Conservation (phyloP, 768 basidiomycete genomes). For the Dendrothele bispora region DNA sequence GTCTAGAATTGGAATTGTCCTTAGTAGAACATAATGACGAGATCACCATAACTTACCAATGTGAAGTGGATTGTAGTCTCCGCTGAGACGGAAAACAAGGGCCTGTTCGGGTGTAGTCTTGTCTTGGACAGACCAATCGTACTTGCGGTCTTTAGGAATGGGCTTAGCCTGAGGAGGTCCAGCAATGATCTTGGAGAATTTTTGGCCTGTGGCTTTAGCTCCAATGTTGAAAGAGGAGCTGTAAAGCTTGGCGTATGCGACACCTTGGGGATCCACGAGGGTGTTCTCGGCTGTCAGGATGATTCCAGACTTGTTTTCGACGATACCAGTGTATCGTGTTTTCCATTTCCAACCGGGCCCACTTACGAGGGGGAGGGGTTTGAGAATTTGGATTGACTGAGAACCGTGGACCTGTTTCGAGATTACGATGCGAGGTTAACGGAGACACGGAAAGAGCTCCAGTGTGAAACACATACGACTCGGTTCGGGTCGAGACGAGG, state of each 20-base stretch:
- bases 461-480: slow-evolving; percentile 44
- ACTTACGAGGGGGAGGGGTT: slow-evolving; percentile 72
- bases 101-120: slow-evolving; percentile 68
- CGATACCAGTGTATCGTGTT: slow-evolving; percentile 63
- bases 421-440: no score
- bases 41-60: slow-evolving; percentile 45
- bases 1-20: slow-evolving; percentile 40
- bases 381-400: slow-evolving; percentile 78
- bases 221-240: slow-evolving; percentile 71
- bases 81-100: slow-evolving; percentile 68
- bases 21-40: neutral
- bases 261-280: slow-evolving; percentile 63
- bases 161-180: slow-evolving; percentile 60
- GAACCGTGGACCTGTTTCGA: slow-evolving; percentile 66
- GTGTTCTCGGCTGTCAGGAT: slow-evolving; percentile 63
- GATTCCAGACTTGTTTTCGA: slow-evolving; percentile 83
- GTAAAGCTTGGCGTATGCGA: slow-evolving; percentile 61
- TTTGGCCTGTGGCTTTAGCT: slow-evolving; percentile 60
- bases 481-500: slow-evolving; percentile 71
- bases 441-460: neutral
- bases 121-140: slow-evolving; percentile 62
- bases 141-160: slow-evolving; percentile 57
- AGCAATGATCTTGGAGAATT: slow-evolving; percentile 62
- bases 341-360: slow-evolving; percentile 80
- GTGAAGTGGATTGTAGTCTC: slow-evolving; percentile 80